Percentiles rank a stretch among this genome's conserved stretches.
Evolutionary conservation across 2,329 filamentous ascomycete genomes (phyloP).

Genomic region (Trichoderma sp.): DNA sequence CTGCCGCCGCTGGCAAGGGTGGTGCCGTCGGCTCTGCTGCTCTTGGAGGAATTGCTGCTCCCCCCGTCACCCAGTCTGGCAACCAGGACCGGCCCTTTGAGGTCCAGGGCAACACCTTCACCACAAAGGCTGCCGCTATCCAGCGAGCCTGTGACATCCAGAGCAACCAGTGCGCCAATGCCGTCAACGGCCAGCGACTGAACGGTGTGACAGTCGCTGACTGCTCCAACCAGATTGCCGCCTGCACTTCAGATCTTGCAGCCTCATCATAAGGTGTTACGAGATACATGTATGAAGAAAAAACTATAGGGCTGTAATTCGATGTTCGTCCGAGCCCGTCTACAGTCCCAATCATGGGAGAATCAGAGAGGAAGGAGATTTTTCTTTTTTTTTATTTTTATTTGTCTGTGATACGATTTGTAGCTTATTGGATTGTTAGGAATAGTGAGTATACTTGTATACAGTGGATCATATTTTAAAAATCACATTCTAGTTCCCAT

Average conservation of each 20-base stretch:
- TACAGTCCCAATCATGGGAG: constrained; percentile 8
- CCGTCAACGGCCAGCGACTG: constrained; percentile 49
- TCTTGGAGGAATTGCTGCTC: constrained; percentile 51
- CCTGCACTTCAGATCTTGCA: constrained; percentile 1
- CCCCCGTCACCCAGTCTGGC: constrained; percentile 47
- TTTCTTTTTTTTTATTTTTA: constrained; percentile 7
- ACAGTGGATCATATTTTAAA: constrained; percentile 13
- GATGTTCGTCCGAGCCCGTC: not conserved
- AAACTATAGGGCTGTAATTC: constrained; percentile 8
- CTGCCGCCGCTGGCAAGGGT: constrained; percentile 23
- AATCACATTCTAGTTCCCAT: not conserved
- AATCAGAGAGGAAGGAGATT: constrained; percentile 15
- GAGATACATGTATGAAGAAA: constrained; percentile 1
- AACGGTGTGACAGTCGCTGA: constrained; percentile 43
- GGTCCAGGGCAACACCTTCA: constrained; percentile 57
- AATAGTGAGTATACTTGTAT: constrained; percentile 18
- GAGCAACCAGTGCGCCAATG: constrained; percentile 57
- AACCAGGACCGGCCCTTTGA: constrained; percentile 50
- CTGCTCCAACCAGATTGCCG: constrained; percentile 52
- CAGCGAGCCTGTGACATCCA: constrained; percentile 62
- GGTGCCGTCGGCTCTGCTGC: constrained; percentile 33
- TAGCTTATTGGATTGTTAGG: constrained; percentile 19
- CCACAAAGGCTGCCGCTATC: constrained; percentile 51
- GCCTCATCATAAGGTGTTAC: constrained; percentile 5
- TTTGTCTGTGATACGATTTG: constrained; percentile 16